phyloP scores from a whole-genome alignment of 2,329 filamentous ascomycete species.

The Beauveria sp. region DNA sequence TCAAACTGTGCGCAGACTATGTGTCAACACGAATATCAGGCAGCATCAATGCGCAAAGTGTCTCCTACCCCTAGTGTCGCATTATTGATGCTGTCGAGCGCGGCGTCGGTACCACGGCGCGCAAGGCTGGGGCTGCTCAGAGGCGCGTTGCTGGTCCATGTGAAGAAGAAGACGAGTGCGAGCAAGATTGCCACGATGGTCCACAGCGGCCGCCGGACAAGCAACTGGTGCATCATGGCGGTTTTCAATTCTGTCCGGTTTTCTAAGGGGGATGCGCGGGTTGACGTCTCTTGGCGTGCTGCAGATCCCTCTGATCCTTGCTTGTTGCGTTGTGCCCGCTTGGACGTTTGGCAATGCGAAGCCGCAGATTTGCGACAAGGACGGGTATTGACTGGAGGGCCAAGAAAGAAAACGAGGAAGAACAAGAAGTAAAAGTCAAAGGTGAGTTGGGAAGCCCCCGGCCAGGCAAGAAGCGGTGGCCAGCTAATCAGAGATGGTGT shows the following conservation, averaged over 20 bases:
- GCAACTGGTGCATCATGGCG: background rate
- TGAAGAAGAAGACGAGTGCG: background rate
- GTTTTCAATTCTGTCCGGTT: background rate
- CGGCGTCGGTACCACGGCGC: background rate
- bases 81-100: background rate
- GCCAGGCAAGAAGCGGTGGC: background rate
- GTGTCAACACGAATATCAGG: background rate
- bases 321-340: no score
- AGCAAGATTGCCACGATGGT: background rate
- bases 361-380: no score
- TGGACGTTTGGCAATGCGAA: no score
- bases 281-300: background rate
- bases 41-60: background rate
- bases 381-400: background rate
- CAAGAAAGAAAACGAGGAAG: background rate
- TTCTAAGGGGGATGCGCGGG: background rate
- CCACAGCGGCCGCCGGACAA: background rate
- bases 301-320: background rate
- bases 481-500: background rate
- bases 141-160: background rate
- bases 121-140: background rate
- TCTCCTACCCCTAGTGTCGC: background rate
- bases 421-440: background rate
- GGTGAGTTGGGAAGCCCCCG: background rate
- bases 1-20: constrained; percentile 36